Evolutionary conservation across 805 yeast species (phyloP).

Genomic region (Yarrowia osloensis): DNA sequence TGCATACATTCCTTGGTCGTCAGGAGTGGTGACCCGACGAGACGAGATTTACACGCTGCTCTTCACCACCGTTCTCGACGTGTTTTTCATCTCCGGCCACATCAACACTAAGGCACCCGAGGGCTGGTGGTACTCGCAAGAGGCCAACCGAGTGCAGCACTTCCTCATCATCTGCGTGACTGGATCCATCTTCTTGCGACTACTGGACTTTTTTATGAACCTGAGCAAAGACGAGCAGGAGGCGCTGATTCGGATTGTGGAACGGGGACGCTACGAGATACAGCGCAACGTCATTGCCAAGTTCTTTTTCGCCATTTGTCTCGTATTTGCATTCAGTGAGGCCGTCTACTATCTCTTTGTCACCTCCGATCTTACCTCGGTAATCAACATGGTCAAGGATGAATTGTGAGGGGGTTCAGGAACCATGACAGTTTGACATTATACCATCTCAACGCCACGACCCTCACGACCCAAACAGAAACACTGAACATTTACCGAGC

Average conservation of each 20-base stretch:
- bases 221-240: conserved; percentile 21
- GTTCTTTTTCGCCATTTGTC: neutral
- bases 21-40: conserved; percentile 21
- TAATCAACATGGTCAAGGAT: neutral
- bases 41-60: conserved; percentile 22
- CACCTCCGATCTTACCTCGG: neutral
- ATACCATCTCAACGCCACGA: too few species aligned
- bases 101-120: conserved; percentile 22
- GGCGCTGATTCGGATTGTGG: neutral
- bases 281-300: conserved; percentile 10
- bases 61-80: conserved; percentile 18
- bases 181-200: conserved; percentile 12
- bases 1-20: conserved; percentile 24
- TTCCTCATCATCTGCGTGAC: conserved; percentile 20
- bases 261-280: neutral
- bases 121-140: conserved; percentile 24
- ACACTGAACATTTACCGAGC: too few species aligned
- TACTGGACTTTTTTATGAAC: conserved; percentile 18
- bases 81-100: conserved; percentile 23
- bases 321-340: conserved; percentile 2
- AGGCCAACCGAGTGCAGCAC: conserved; percentile 17
- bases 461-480: too few species aligned
- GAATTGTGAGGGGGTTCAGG: neutral
- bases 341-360: conserved; percentile 10
- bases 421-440: too few species aligned